phyloP scores from a whole-genome alignment of 768 basidiomycete species.

The Auricularia sp. region DNA sequence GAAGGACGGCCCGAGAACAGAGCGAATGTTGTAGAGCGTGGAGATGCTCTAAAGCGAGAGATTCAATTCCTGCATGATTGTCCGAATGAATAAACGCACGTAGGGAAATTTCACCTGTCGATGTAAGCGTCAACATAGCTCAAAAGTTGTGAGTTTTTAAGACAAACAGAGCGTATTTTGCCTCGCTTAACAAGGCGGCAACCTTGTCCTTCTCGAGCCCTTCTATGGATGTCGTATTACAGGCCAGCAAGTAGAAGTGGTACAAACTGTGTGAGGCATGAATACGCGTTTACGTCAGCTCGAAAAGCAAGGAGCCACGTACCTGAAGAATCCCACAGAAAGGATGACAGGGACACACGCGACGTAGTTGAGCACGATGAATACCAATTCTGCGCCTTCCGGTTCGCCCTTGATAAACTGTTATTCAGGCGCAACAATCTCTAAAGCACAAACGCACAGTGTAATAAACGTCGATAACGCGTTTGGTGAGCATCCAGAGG shows the following conservation, averaged over 20 bases:
- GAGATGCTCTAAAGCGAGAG: slow-evolving; percentile 50
- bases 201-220: slow-evolving; percentile 97
- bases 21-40: slow-evolving; percentile 60
- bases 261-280: slow-evolving; percentile 52
- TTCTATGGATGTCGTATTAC: slow-evolving; percentile 93
- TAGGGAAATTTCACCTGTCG: slow-evolving; percentile 84
- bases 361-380: slow-evolving; percentile 82
- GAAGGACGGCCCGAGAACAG: slow-evolving; percentile 67
- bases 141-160: slow-evolving; percentile 1
- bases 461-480: slow-evolving; percentile 42
- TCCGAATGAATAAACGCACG: slow-evolving; percentile 35
- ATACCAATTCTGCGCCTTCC: slow-evolving; percentile 57
- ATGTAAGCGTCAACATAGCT: slow-evolving; percentile 2
- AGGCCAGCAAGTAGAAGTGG: slow-evolving; percentile 66
- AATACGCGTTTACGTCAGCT: slow-evolving; percentile 8
- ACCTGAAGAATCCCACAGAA: slow-evolving; percentile 88
- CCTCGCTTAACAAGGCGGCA: slow-evolving; percentile 77
- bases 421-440: neutral
- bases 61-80: neutral
- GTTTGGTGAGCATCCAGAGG: slow-evolving; percentile 64
- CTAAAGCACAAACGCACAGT: slow-evolving; percentile 36
- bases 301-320: slow-evolving; percentile 6
- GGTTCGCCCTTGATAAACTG: slow-evolving; percentile 49
- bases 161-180: slow-evolving; percentile 64
- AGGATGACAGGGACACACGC: slow-evolving; percentile 78